These are phyloP conservation scores for Nakazawaea sp. DNA, from an alignment of 805 yeast species.

Conservation along the genomic window DNA sequence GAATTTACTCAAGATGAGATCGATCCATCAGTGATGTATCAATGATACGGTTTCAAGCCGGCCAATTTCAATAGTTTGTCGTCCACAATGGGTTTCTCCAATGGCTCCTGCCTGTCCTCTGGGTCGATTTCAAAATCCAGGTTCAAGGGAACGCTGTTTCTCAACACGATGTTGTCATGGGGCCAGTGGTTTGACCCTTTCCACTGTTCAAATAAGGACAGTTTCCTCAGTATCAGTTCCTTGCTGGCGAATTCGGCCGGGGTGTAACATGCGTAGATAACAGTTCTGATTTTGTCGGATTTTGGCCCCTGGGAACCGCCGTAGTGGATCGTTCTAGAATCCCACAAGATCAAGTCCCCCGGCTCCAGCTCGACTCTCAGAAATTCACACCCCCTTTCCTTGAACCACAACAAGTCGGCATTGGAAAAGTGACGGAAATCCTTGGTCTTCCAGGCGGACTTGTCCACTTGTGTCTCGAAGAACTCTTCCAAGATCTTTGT, in stretches of 20 bases:
- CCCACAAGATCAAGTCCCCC: conserved; percentile 29
- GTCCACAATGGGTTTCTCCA: conserved; percentile 18
- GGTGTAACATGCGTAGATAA: conserved; percentile 23
- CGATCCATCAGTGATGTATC: too few relatives aligned
- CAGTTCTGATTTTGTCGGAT: conserved; percentile 20
- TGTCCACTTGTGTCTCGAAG: conserved; percentile 18
- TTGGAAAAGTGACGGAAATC: conserved; percentile 17
- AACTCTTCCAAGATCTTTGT: conserved; percentile 18
- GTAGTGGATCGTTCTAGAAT: conserved; percentile 25
- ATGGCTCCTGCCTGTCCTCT: conserved; percentile 19
- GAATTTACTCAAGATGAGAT: too few relatives aligned
- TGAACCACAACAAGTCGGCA: conserved; percentile 21
- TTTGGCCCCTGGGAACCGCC: conserved; percentile 21
- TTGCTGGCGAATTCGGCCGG: conserved; percentile 26
- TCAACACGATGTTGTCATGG: conserved; percentile 20
- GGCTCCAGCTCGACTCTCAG: conserved; percentile 23
- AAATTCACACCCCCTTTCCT: conserved; percentile 20
- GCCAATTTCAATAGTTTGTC: conserved; percentile 21
- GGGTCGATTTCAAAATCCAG: conserved; percentile 19
- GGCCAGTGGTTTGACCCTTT: conserved; percentile 26
- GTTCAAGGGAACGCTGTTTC: conserved; percentile 12
- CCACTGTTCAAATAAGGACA: conserved; percentile 19
- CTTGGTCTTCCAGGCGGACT: conserved; percentile 16
- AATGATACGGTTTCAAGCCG: conserved; percentile 15
- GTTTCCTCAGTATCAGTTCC: conserved; percentile 17